Percentiles rank a stretch among this genome's conserved stretches.
Conservation (phyloP, 352 stramenopile species). For the Pythium grandisporangium region DNA sequence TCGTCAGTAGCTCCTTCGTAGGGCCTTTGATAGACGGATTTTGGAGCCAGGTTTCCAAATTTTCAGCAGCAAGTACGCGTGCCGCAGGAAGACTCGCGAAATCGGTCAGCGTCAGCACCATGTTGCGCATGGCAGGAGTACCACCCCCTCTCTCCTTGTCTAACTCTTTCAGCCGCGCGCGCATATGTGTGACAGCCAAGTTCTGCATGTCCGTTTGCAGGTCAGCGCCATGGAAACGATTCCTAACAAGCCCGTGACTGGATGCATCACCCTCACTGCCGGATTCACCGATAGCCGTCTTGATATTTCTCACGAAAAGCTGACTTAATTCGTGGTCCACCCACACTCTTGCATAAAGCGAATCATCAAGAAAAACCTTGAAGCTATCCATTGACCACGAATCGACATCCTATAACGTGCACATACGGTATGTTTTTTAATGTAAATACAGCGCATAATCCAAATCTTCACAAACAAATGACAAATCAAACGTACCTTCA, state of each 20-base stretch:
- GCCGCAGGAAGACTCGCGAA: slow-evolving; percentile 51
- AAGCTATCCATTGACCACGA: slow-evolving; percentile 75
- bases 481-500: slow-evolving; percentile 31
- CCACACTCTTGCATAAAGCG: slow-evolving; percentile 69
- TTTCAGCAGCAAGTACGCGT: slow-evolving; percentile 56
- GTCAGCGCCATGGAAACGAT: too few relatives aligned
- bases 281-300: slow-evolving; percentile 37
- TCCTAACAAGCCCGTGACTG: slow-evolving; percentile 4
- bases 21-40: slow-evolving; percentile 70
- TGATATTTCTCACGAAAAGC: slow-evolving; percentile 72
- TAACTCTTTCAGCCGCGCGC: slow-evolving; percentile 45
- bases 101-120: slow-evolving; percentile 68
- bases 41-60: slow-evolving; percentile 71
- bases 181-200: slow-evolving; percentile 62
- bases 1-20: slow-evolving; percentile 62
- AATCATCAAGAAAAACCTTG: slow-evolving; percentile 84
- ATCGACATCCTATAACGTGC: slow-evolving; percentile 20
- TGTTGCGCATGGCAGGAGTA: slow-evolving; percentile 52
- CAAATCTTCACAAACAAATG: neutral
- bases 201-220: slow-evolving; percentile 42
- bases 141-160: slow-evolving; percentile 56
- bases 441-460: too few relatives aligned
- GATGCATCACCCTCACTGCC: slow-evolving; percentile 1
- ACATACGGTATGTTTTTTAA: neutral
- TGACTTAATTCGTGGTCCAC: slow-evolving; percentile 78